These are phyloP conservation scores for Penicillium thymicola DNA, from an alignment of 2,329 filamentous ascomycete genomes.

Conservation along the genomic window DNA sequence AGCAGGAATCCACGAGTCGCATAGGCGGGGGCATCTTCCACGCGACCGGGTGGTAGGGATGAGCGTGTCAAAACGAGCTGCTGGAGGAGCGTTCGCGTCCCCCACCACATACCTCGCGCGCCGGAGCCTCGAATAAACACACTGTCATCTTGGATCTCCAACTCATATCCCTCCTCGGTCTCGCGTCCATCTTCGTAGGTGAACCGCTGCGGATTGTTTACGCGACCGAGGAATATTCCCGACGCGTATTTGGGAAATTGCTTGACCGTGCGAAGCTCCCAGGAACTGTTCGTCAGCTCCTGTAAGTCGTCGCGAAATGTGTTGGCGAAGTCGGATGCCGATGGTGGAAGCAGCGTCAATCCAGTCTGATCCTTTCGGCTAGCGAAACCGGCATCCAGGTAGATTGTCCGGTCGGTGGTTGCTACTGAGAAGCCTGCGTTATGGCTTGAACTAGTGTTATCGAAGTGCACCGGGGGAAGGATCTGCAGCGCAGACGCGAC, in stretches of 20 bases:
- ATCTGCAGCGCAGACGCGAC: constrained; percentile 37
- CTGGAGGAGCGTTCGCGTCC: constrained; percentile 55
- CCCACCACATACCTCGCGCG: constrained; percentile 58
- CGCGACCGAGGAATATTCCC: constrained; percentile 45
- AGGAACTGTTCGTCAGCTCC: constrained; percentile 40
- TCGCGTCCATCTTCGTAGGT: constrained; percentile 48
- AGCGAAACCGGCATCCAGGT: constrained; percentile 43
- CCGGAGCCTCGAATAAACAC: constrained; percentile 53
- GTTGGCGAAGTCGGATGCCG: constrained; percentile 48
- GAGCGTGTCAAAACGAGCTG: constrained; percentile 43
- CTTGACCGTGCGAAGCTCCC: constrained; percentile 42
- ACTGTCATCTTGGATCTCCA: constrained; percentile 37
- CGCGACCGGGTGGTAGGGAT: constrained; percentile 42
- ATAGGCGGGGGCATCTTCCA: constrained; percentile 53
- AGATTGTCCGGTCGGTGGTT: constrained; percentile 25
- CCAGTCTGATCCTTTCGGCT: constrained; percentile 43
- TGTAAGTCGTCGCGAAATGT: constrained; percentile 48
- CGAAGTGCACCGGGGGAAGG: constrained; percentile 37
- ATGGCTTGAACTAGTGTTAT: constrained; percentile 27
- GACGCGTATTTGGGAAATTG: constrained; percentile 29
- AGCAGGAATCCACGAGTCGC: constrained; percentile 50
- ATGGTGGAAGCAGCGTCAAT: constrained; percentile 52
- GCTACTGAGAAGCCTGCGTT: constrained; percentile 19
- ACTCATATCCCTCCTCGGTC: constrained; percentile 52
- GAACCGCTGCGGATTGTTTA: constrained; percentile 25